Conservation (phyloP, 352 stramenopile genomes). For the Globisporangium orthogonon region DNA sequence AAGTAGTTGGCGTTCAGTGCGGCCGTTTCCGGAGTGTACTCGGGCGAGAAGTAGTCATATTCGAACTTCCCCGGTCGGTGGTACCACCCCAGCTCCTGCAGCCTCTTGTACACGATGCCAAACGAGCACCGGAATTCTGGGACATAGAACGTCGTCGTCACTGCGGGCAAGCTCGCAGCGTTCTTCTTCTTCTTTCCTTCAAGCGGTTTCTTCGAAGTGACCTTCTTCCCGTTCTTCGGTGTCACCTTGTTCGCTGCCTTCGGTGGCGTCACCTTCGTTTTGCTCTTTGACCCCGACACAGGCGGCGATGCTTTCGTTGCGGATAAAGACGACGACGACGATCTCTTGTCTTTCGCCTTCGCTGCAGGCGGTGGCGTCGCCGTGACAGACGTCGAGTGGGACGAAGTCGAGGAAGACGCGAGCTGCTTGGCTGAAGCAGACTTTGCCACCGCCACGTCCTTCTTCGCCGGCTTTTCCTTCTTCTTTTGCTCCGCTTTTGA, state of each 20-base stretch:
- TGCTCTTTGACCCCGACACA: neutral
- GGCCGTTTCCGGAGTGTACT: constrained; percentile 40
- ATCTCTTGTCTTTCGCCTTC: constrained; percentile 22
- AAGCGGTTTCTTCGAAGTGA: constrained; percentile 17
- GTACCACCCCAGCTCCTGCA: constrained; percentile 57
- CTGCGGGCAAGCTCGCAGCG: neutral
- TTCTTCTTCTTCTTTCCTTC: constrained; percentile 20
- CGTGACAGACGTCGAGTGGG: constrained; percentile 10
- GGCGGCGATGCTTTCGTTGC: neutral
- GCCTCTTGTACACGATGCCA: constrained; percentile 50
- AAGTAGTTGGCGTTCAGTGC: constrained; percentile 60
- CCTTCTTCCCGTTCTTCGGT: constrained; percentile 22
- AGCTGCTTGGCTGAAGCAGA: constrained; percentile 18
- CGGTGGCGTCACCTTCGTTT: constrained; percentile 9
- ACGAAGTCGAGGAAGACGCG: neutral
- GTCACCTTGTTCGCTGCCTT: constrained; percentile 15
- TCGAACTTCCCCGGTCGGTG: constrained; percentile 53
- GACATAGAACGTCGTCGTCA: constrained; percentile 23
- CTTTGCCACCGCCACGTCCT: constrained; percentile 9
- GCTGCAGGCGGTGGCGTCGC: constrained; percentile 24
- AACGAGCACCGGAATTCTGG: constrained; percentile 70
- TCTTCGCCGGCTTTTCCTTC: constrained; percentile 1
- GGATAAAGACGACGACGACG: neutral
- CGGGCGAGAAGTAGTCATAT: constrained; percentile 80
- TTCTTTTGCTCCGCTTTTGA: neutral